Conservation (phyloP, 2,329 filamentous ascomycete species). For the Biscogniauxia mediterranea region DNA sequence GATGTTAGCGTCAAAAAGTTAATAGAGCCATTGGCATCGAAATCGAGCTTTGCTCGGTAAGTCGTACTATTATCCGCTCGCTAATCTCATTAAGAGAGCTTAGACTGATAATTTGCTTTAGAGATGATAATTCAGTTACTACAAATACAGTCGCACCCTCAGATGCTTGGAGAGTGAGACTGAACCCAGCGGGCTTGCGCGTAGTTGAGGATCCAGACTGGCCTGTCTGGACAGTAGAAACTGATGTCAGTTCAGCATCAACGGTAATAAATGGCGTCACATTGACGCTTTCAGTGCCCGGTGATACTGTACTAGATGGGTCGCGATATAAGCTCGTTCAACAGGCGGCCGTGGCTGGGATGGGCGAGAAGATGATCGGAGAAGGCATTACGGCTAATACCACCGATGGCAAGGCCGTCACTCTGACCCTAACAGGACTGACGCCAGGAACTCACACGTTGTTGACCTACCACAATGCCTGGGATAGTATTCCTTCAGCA, state of each 20-base stretch:
- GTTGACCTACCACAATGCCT: constrained; percentile 32
- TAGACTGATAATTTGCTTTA: background rate
- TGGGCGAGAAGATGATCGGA: constrained; percentile 1
- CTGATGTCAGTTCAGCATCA: background rate
- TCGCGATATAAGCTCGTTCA: constrained; percentile 1
- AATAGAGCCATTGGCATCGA: background rate
- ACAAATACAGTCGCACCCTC: background rate
- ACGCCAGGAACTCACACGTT: constrained; percentile 28
- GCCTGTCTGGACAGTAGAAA: background rate
- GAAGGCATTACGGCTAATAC: background rate
- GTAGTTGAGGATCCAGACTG: constrained; percentile 1
- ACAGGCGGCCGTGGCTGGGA: background rate
- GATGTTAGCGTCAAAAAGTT: background rate
- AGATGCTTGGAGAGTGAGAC: background rate
- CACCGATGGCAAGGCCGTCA: constrained; percentile 9
- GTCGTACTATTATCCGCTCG: no score
- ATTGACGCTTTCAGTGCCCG: background rate
- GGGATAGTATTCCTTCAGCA: constrained; percentile 25
- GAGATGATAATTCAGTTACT: background rate
- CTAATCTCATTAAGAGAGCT: no score
- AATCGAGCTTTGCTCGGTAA: background rate
- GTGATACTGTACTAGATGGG: background rate
- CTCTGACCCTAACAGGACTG: constrained; percentile 28
- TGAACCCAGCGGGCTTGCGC: background rate
- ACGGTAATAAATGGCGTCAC: background rate